A percentile compares a stretch with the other conserved stretches of the same genome.
Evolutionary conservation across 2,329 filamentous ascomycete species (phyloP).

Genomic region (Alternaria sp.): DNA sequence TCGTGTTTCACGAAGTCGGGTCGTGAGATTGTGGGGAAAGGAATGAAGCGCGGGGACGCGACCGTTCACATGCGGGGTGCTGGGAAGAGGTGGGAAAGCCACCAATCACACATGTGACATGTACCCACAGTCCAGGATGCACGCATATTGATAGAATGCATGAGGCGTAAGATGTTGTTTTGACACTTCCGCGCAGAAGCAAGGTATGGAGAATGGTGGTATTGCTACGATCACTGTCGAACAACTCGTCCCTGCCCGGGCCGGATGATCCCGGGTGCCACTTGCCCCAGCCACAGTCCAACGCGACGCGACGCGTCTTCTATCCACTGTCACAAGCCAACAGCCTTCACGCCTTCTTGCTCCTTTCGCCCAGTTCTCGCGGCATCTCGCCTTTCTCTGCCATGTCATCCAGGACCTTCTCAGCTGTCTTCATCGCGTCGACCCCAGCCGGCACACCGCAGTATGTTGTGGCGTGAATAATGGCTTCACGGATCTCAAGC

Average conservation of each 20-base stretch:
- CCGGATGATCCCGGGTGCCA: not conserved
- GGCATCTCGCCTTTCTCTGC: constrained; percentile 52
- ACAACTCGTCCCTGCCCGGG: not conserved
- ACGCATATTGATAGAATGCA: not conserved
- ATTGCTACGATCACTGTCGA: not conserved
- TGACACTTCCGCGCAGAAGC: not conserved
- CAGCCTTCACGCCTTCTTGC: constrained; percentile 31
- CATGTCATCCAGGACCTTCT: constrained; percentile 61
- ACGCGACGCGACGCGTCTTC: constrained; percentile 1
- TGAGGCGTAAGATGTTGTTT: not conserved
- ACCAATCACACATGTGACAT: constrained; percentile 4
- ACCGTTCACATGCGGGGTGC: constrained; percentile 28
- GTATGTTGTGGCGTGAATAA: constrained; percentile 59
- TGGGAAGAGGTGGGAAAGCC: constrained; percentile 6
- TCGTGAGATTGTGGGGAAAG: constrained; percentile 31
- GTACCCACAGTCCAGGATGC: not conserved
- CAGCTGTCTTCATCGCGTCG: constrained; percentile 61
- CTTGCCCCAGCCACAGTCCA: not conserved
- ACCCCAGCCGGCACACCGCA: constrained; percentile 63
- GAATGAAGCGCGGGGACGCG: constrained; percentile 12
- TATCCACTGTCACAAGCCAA: not conserved
- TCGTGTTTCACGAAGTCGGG: constrained; percentile 13
- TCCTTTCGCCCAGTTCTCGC: constrained; percentile 40
- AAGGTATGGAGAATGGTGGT: not conserved
- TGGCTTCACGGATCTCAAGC: constrained; percentile 67